Evolutionary conservation across 371 early-diverging fungal genomes (phyloP).

Genomic region (Mucor irregularis): DNA sequence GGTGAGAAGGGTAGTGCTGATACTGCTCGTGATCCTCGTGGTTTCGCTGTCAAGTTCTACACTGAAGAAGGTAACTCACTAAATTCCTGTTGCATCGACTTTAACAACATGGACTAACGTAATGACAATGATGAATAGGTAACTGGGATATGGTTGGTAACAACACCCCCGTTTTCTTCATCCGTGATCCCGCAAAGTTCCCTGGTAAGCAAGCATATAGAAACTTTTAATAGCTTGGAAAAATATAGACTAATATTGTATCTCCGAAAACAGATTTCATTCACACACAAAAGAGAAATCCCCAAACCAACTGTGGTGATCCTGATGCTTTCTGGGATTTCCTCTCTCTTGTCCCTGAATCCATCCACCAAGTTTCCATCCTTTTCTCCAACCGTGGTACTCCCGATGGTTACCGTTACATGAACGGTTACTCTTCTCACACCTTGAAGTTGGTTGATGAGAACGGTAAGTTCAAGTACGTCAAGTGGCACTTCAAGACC

Average conservation of each 20-base stretch:
- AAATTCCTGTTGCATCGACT: neutral
- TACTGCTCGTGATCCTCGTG: constrained; percentile 78
- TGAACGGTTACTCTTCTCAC: constrained; percentile 82
- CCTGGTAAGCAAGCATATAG: constrained; percentile 34
- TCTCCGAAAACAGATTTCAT: constrained; percentile 81
- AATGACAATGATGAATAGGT: constrained; percentile 9
- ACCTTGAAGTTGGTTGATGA: constrained; percentile 76
- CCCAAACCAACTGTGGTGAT: constrained; percentile 67
- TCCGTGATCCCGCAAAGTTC: constrained; percentile 80
- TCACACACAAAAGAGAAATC: constrained; percentile 82
- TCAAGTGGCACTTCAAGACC: constrained; percentile 89
- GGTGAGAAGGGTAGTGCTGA: constrained; percentile 78
- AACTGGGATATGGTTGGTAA: constrained; percentile 79
- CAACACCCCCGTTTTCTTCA: constrained; percentile 70
- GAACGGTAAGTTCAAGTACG: constrained; percentile 67
- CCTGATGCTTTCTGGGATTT: constrained; percentile 66
- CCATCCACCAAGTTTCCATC: constrained; percentile 79
- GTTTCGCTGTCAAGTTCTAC: constrained; percentile 79
- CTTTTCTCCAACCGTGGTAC: constrained; percentile 83
- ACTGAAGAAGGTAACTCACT: constrained; percentile 64
- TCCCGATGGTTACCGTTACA: constrained; percentile 77
- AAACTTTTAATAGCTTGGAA: neutral
- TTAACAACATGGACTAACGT: too few species aligned
- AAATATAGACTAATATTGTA: constrained; percentile 2
- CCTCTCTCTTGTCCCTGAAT: constrained; percentile 74